Evolutionary conservation across 1,284 basidiomycete species (phyloP), one percentile per base, ranked within the genome.

Genomic region (Irpex rosettiformis): DNA sequence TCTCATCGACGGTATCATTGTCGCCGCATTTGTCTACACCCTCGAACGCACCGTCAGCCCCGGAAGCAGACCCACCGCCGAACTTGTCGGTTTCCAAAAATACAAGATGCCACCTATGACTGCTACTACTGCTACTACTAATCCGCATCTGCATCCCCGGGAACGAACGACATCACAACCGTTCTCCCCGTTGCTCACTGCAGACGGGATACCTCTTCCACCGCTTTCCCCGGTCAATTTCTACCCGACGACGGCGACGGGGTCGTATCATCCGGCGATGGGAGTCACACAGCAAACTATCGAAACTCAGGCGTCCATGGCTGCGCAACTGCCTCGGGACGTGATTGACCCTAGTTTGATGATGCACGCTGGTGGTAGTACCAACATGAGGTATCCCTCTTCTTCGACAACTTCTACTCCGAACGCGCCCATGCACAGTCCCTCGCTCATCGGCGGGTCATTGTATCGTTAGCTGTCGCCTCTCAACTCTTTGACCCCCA

Each of bases 11-110:
- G 79, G 79, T 62, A 77, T 81, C 62, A 78, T 82, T 16, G 72
- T 88, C 51, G 79, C 87, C 49, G 80, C 80, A 62, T 73, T 89
- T 63, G 77, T 84, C 51, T 90, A 89, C 70, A 82, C 87, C 62
- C 73, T 91, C 62, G 82, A 86, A 64, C 81, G 84, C 68, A 61
- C 68, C 21, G 43, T 45, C 43, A 72, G 72, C 62, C 73, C 76
- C 45, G 72, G 76, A 61, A 66, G 70, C 60, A 72, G 77, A 69
- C 84, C 87, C n/a, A 78, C 80, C 33, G 85, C 82, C 58, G 78
- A 84, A 65, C 74, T 89, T 59, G 62, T 82, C 61, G 79, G 77
- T 45, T 80, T 81, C 68, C 81, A 82, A 70, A 80, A 76, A 72
- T 79, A 78, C 69, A 60, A 54, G 55, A 51, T 56, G 49, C 62